Evolutionary conservation across 306 rosid species (phyloP).

Genomic region (Cucurbita moschata): DNA sequence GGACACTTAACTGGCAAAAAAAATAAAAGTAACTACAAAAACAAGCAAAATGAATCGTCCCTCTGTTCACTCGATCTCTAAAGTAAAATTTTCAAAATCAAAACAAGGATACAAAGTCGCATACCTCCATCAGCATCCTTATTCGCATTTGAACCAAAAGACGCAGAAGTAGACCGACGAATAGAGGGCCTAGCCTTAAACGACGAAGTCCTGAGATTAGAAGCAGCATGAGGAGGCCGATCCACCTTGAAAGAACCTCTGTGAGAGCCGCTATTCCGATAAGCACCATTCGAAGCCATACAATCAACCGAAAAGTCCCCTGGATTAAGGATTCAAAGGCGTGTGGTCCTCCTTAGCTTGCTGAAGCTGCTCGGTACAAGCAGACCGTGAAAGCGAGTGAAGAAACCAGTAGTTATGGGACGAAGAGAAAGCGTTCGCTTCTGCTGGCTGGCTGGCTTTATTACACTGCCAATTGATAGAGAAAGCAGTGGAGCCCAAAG

Average conservation of each 20-base stretch:
- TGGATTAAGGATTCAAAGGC: neutral
- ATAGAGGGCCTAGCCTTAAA: conserved; percentile 25
- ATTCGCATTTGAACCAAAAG: conserved; percentile 9
- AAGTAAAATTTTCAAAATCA: neutral
- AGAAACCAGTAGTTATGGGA: conserved; percentile 3
- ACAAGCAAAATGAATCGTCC: neutral
- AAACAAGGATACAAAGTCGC: neutral
- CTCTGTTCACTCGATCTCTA: neutral
- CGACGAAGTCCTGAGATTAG: conserved; percentile 23
- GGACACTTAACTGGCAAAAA: neutral
- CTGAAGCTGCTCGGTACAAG: neutral
- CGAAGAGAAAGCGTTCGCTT: neutral
- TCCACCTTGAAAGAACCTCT: conserved; percentile 25
- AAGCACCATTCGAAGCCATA: conserved; percentile 8
- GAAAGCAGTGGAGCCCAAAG: neutral
- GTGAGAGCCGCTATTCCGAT: conserved; percentile 20
- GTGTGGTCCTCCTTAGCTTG: neutral
- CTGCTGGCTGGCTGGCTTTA: neutral
- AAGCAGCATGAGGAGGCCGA: conserved; percentile 16
- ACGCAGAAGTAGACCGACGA: conserved; percentile 24
- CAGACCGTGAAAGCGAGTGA: neutral
- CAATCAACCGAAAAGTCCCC: neutral
- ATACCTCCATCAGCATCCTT: conserved; percentile 29
- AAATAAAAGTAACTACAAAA: neutral
- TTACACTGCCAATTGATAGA: neutral